Base-by-base conservation (phyloP, 805 yeast species). In the Kazachstania viticola region DNA sequence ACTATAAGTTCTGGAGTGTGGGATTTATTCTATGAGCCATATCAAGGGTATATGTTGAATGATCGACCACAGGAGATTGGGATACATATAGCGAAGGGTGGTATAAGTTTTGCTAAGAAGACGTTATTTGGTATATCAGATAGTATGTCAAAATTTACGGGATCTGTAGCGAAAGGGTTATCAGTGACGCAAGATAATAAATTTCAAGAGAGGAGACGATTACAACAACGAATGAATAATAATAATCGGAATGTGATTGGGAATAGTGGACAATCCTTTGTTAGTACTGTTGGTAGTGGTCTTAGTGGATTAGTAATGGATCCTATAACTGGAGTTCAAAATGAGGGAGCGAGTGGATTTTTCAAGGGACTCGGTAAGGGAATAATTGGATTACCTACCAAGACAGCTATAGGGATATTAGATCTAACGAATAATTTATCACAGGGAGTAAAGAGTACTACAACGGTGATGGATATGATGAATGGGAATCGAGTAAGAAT, bases 41-140 rank as follows among this genome's bases (percentile, higher is more conserved):
- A 88, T 48, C 91, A 85, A 51, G 99, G 99, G 0, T 82, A 83
- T 45, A 73, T 88, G 30, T 73, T 91, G 71, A 88, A 80, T 40
- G 98, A 91, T 54, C 64, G 96, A 24, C 98, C 98, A 1, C 94
- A 83, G 49, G 99, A 93, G 45, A 62, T 91, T 25, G 97, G 98
- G 25, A 81, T 91, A 36, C 93, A 95, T 3, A 56, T 91, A 27
- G 98, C 99, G 1, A 88, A 85, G 51, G 99, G 99, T 36, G 94
- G 97, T 1, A 60, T 84, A 40, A 82, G 95, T 55, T 91, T 91
- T 61, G 66, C 93, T 51, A 87, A 88, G 52, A 91, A 91, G 60
- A 80, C 96, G 0, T 88, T 91, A 0, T 93, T 81, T 62, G 97
- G 98, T 3, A 68, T 91, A 31, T 80, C 95, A 16, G 97, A 93